Conservation (phyloP, 495 filamentous ascomycete genomes). For the Lentithecium fluviatile region DNA sequence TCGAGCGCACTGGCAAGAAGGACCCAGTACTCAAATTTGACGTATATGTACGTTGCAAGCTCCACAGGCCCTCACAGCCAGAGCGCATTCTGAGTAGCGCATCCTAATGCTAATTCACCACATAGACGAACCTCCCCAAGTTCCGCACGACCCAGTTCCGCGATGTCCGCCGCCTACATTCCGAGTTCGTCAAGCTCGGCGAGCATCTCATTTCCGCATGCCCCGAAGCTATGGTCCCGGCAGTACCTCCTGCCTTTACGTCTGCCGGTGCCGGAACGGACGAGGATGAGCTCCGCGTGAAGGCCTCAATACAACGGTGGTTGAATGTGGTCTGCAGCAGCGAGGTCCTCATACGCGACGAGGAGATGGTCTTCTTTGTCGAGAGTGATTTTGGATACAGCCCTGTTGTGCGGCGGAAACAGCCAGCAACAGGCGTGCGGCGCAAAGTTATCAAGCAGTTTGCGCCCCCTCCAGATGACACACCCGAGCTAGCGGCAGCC, state of each 20-base stretch:
- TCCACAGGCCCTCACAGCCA: too few relatives aligned
- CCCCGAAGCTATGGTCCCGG: slow-evolving; percentile 96
- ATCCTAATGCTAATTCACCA: background rate
- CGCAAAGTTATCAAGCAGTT: slow-evolving; percentile 98
- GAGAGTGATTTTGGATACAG: slow-evolving; percentile 99
- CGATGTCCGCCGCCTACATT: slow-evolving; percentile 91
- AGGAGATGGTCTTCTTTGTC: slow-evolving; percentile 95
- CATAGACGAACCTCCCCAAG: slow-evolving; percentile 91
- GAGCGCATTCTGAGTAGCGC: too few relatives aligned
- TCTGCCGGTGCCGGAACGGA: slow-evolving; percentile 95
- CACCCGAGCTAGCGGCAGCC: slow-evolving; percentile 86
- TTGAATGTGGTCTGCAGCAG: slow-evolving; percentile 88
- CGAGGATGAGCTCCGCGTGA: slow-evolving; percentile 89
- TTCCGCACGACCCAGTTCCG: slow-evolving; percentile 98
- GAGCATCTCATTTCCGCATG: slow-evolving; percentile 94
- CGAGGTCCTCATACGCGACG: slow-evolving; percentile 88
- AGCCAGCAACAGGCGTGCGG: slow-evolving; percentile 93
- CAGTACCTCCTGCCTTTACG: slow-evolving; percentile 85
- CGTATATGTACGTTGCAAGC: slow-evolving; percentile 71
- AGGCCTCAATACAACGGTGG: slow-evolving; percentile 88
- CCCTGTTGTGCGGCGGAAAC: slow-evolving; percentile 90
- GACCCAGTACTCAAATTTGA: slow-evolving; percentile 95
- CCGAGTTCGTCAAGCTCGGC: slow-evolving; percentile 91
- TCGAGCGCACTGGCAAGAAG: slow-evolving; percentile 91
- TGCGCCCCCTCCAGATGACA: slow-evolving; percentile 95